These are phyloP conservation scores for Sporothrix humicola DNA, from an alignment of 2,329 filamentous ascomycete species.

Conservation along the genomic window DNA sequence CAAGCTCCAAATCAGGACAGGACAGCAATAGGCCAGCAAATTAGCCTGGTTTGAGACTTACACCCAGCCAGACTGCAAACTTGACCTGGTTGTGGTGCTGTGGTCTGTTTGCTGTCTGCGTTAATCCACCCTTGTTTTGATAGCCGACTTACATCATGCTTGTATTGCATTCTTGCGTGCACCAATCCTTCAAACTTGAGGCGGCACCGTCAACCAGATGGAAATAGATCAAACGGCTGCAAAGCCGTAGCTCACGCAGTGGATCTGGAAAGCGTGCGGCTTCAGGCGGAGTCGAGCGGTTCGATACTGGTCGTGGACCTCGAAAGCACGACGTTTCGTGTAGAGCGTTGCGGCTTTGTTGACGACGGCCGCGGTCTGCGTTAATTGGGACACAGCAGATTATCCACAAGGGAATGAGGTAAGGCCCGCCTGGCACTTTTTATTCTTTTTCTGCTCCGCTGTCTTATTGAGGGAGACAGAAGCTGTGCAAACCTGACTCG, in stretches of 20 bases:
- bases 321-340: neutral
- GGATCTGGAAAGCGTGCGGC: neutral
- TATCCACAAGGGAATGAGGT: neutral
- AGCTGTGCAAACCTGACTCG: too few species aligned
- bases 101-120: neutral
- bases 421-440: neutral
- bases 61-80: neutral
- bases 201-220: neutral
- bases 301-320: neutral
- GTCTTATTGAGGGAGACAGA: neutral
- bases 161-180: neutral
- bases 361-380: neutral
- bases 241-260: neutral
- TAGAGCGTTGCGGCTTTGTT: neutral
- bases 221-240: neutral
- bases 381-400: neutral
- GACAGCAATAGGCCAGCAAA: neutral
- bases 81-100: neutral
- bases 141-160: constrained; percentile 4
- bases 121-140: neutral
- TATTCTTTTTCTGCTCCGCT: neutral
- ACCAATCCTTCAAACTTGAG: neutral
- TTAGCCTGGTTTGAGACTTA: neutral
- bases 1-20: neutral
- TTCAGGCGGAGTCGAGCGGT: neutral